A percentile compares a stretch with the other conserved stretches of the same genome.
Conservation (phyloP, 73 alveolate species). For the Tetrahymena malaccensis region DNA sequence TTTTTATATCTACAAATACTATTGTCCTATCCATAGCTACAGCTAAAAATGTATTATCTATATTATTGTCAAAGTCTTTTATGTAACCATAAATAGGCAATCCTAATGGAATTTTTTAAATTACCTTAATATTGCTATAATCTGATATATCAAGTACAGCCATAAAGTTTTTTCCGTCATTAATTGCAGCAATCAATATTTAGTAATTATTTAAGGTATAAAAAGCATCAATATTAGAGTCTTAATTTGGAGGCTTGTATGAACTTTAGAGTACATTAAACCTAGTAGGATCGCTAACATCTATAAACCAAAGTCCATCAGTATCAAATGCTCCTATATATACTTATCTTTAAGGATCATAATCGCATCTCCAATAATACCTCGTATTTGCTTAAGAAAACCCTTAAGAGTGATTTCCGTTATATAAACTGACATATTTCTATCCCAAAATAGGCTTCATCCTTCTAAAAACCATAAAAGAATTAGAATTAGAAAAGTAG, state of each 20-base stretch:
- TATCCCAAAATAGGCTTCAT: neutral
- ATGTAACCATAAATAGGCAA: neutral
- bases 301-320: neutral
- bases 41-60: neutral
- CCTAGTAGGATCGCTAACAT: neutral
- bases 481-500: neutral
- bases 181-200: neutral
- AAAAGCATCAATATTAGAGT: neutral
- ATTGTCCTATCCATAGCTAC: neutral
- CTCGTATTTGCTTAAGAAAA: neutral
- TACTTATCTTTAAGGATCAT: neutral
- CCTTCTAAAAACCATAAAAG: neutral
- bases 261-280: neutral
- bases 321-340: neutral
- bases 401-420: neutral
- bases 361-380: neutral
- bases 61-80: neutral
- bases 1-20: neutral
- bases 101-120: neutral
- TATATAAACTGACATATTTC: neutral
- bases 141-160: neutral
- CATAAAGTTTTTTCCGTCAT: neutral
- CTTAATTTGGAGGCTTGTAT: neutral
- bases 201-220: neutral
- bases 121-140: neutral